Base-by-base conservation (phyloP, 805 yeast species). In the Suhomyces emberorum region DNA sequence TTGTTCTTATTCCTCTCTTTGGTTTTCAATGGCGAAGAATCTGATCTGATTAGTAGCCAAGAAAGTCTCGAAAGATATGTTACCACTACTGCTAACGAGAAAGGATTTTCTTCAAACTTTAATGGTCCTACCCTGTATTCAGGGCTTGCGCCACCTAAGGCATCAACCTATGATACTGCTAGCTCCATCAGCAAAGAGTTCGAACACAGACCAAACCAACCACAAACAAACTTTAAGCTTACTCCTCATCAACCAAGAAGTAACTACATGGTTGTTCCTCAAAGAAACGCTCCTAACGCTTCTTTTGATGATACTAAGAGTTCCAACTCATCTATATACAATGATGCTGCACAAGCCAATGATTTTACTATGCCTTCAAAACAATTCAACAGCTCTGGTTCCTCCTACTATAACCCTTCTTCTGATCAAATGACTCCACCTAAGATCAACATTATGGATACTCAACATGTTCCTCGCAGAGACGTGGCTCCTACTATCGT, bases 1-100 rank as follows among this genome's bases (percentile, higher is more conserved):
- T 74, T 83, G 4, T 55, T 77, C 28, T 61, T 74, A 20, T 66
- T 74, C 33, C 39, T 64, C 12, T 25, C 42, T 11, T 33, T 32
- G 30, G 28, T 18, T 11, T 19, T 35, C 21, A 30, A 32, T 30
- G 26, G 23, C 11, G 33, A 35, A 24, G 16, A 31, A 14, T 11
- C 28, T 2, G 23, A 12, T 3, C 28, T 16, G 17, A n/a, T 22
- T n/a, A 18, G 21, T 15, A 31, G 34, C 21, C 16, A 23, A 12
- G 20, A 15, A 8, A 32, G 34, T 18, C 14, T 32, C 11, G 34
- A 32, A 16, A 32, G 28, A 24, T 12, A 18, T 16, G 32, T 19
- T 11, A 12, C 15, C n/a, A 25, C 20, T 5, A 17, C 22, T 4
- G 22, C n/a, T 7, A 12, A n/a, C n/a, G 32, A 28, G 12, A 34